Base-by-base conservation (phyloP, 139 green algal genomes). In the Chlamydomonas asymmetrica region DNA sequence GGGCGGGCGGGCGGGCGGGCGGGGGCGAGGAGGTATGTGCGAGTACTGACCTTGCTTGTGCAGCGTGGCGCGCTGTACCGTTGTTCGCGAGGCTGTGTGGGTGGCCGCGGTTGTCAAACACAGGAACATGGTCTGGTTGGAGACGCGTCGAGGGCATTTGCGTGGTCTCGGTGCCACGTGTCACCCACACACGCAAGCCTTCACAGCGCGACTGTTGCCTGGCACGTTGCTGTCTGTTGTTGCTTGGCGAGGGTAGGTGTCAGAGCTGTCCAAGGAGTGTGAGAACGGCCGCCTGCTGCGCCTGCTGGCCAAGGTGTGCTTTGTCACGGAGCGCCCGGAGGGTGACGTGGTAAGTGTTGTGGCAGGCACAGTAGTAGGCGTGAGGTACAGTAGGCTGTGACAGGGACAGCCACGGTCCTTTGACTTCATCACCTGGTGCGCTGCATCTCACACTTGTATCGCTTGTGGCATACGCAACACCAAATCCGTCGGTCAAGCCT, bases 281-380 rank as follows among this genome's bases (percentile, higher is more conserved):
- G 94, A 98, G 70, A 97, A 97, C 75, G 95, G 93, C 27, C 89
- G 95, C 4, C 74, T 98, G 60, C 76, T 95, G 78, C 90, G 95
- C 43, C 71, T 98, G 49, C 67, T 97, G 6, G 73, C 91, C 4
- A 96, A 96, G 73, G 80, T 98, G 54, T 74, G 81, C 66, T 88
- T 88, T 41, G 71, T 98, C 5, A 88, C 82, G 5, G 92, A 98
- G 66, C 85, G 93, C 2, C 87, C 87, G 0, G 84, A 91, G 52
- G 79, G 76, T 10, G 80, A 87, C 29, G 71, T 40, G 22, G 64
- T 38, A 60, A n/a, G n/a, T n/a, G n/a, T 29, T 67, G 29, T 18
- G 63, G 50, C 29, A 71, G 32, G 25, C 66, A 74, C 16, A 18
- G 49, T n/a, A n/a, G 49, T n/a, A n/a, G 22, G 20, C 20, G 49